phyloP scores from a whole-genome alignment of 345 rosid genomes.

The Atalantia buxifolia region DNA sequence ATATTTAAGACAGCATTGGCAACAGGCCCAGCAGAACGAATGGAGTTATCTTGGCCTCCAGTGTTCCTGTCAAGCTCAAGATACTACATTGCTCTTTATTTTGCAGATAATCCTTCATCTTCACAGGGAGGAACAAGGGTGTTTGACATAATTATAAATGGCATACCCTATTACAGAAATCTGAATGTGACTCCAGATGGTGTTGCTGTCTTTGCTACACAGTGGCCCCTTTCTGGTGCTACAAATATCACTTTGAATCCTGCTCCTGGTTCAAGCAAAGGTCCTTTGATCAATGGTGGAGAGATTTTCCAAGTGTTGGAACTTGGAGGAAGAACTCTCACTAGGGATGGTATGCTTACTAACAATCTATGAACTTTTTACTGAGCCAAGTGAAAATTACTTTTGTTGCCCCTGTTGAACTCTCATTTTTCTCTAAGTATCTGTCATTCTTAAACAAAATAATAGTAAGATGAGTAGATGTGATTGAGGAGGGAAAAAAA shows the following conservation, averaged over 20 bases:
- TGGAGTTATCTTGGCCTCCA: conserved; percentile 76
- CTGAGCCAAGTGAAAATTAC: not conserved
- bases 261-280: conserved; percentile 41
- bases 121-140: conserved; percentile 35
- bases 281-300: conserved; percentile 79
- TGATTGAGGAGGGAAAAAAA: not conserved
- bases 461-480: not conserved
- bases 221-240: conserved; percentile 73
- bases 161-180: conserved; percentile 49
- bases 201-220: conserved; percentile 45
- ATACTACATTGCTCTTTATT: conserved; percentile 78
- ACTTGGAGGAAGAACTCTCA: conserved; percentile 63
- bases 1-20: conserved; percentile 67
- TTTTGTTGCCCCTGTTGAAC: not conserved
- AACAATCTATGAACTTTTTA: not conserved
- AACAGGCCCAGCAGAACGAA: conserved; percentile 25
- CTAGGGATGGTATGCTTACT: conserved; percentile 70
- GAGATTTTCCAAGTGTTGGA: conserved; percentile 58
- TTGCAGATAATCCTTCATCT: conserved; percentile 56
- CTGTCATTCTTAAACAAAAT: not conserved
- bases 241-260: conserved; percentile 58
- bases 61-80: conserved; percentile 31
- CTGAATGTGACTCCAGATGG: conserved; percentile 62
- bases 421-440: not conserved
- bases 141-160: conserved; percentile 57